Evolutionary conservation across 768 basidiomycete species (phyloP).

Genomic region (Mycena alexandri): DNA sequence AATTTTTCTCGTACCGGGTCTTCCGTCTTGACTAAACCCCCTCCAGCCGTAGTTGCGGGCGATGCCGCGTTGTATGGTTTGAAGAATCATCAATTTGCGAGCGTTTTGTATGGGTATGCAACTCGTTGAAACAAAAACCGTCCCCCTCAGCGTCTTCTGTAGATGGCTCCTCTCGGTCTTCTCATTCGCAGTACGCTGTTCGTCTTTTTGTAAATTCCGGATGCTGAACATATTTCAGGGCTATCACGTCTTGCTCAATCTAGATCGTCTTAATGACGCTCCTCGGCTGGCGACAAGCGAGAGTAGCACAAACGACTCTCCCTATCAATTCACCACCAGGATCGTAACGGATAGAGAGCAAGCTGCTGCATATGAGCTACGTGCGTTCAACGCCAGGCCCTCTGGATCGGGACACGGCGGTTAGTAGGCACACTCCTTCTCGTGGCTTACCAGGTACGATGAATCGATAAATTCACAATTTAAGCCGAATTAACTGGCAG

Average conservation of each 20-base stretch:
- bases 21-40: no score
- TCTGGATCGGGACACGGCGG: no score
- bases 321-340: slow-evolving; percentile 27
- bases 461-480: no score
- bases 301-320: slow-evolving; percentile 19
- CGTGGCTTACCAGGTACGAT: no score
- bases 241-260: slow-evolving; percentile 37
- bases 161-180: slow-evolving; percentile 39
- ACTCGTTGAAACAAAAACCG: neutral
- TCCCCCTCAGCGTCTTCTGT: neutral
- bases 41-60: slow-evolving; percentile 6
- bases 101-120: slow-evolving; percentile 34
- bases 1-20: no score
- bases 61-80: slow-evolving; percentile 29
- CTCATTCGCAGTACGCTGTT: slow-evolving; percentile 34
- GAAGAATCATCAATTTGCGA: slow-evolving; percentile 21
- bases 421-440: no score
- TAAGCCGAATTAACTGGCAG: no score
- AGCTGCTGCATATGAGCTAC: neutral
- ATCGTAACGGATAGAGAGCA: slow-evolving; percentile 12
- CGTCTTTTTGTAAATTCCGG: neutral
- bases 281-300: slow-evolving; percentile 17
- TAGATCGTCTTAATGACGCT: slow-evolving; percentile 24
- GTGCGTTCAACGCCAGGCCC: neutral
- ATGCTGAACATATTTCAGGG: slow-evolving; percentile 22